phyloP scores from a whole-genome alignment of 2,329 filamentous ascomycete species.

The Botryosphaeria agaves region DNA sequence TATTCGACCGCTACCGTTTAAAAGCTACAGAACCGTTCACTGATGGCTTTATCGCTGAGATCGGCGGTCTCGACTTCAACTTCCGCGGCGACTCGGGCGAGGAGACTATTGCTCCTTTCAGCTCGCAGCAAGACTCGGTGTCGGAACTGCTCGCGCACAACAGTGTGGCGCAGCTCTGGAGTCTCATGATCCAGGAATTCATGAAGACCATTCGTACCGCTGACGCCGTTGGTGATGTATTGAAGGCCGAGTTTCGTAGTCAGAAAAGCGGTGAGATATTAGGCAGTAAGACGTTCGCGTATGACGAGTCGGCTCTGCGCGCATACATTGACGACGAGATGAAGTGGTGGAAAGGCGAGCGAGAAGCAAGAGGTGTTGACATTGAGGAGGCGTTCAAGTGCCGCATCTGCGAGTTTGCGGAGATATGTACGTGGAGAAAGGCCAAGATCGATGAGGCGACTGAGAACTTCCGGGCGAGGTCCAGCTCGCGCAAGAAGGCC shows the following conservation, averaged over 20 bases:
- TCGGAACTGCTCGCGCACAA: slow-evolving; percentile 39
- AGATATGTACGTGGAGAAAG: slow-evolving; percentile 61
- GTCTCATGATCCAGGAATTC: slow-evolving; percentile 44
- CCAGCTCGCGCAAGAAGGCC: not conserved
- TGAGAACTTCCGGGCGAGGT: slow-evolving; percentile 20
- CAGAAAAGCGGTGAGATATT: slow-evolving; percentile 31
- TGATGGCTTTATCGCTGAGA: slow-evolving; percentile 60
- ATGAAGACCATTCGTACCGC: slow-evolving; percentile 27
- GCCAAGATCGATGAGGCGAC: slow-evolving; percentile 45
- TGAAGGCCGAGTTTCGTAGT: slow-evolving; percentile 37
- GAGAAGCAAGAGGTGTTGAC: slow-evolving; percentile 55
- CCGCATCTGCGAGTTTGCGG: slow-evolving; percentile 63
- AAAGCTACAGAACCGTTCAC: slow-evolving; percentile 52
- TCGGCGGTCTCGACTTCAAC: slow-evolving; percentile 48
- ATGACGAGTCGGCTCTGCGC: slow-evolving; percentile 46
- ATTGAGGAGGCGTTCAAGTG: slow-evolving; percentile 86
- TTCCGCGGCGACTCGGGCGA: slow-evolving; percentile 32
- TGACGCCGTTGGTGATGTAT: slow-evolving; percentile 37
- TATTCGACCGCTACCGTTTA: slow-evolving; percentile 58
- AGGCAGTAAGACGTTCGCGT: slow-evolving; percentile 44
- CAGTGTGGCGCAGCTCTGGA: slow-evolving; percentile 42
- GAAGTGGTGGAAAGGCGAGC: slow-evolving; percentile 73
- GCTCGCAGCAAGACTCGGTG: slow-evolving; percentile 26
- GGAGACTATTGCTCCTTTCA: slow-evolving; percentile 10
- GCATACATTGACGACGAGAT: slow-evolving; percentile 53